phyloP scores from a whole-genome alignment of 2,329 filamentous ascomycete species.

The Talaromyces sp. region DNA sequence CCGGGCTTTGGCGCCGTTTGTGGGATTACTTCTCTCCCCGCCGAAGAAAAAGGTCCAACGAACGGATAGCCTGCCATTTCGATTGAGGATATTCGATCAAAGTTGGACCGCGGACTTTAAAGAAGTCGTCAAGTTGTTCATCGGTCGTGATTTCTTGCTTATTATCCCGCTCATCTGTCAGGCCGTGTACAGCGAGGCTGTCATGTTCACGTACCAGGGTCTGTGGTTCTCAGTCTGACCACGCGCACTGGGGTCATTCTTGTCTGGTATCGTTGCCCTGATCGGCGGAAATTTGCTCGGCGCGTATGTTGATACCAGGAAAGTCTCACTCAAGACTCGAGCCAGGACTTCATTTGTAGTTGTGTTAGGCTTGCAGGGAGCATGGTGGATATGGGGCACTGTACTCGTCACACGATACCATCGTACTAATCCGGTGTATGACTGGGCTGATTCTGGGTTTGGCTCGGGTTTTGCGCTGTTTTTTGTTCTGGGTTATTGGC shows the following conservation, averaged over 20 bases:
- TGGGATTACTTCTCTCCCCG: constrained; percentile 61
- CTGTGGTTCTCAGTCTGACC: constrained; percentile 70
- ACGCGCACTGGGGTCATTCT: constrained; percentile 67
- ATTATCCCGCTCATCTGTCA: constrained; percentile 68
- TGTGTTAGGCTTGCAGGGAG: constrained; percentile 57
- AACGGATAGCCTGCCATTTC: constrained; percentile 63
- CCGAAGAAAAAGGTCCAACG: constrained; percentile 62
- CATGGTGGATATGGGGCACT: constrained; percentile 71
- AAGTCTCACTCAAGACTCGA: constrained; percentile 55
- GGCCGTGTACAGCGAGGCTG: constrained; percentile 68
- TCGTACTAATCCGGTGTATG: constrained; percentile 58
- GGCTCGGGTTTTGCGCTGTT: constrained; percentile 66
- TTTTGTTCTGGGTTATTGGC: constrained; percentile 62
- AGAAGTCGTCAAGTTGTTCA: constrained; percentile 58
- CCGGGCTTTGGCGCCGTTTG: constrained; percentile 65
- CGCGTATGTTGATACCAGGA: constrained; percentile 61
- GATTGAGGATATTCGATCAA: constrained; percentile 55
- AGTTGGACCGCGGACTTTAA: constrained; percentile 61
- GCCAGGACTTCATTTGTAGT: constrained; percentile 57
- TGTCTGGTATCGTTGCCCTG: constrained; percentile 67
- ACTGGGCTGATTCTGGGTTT: constrained; percentile 65
- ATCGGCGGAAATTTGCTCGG: constrained; percentile 66
- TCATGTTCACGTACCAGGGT: constrained; percentile 68
- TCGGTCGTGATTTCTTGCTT: constrained; percentile 62
- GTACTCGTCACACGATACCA: constrained; percentile 63